phyloP scores from a whole-genome alignment of 1,284 basidiomycete genomes.

The Leccinum griseonigrum region DNA sequence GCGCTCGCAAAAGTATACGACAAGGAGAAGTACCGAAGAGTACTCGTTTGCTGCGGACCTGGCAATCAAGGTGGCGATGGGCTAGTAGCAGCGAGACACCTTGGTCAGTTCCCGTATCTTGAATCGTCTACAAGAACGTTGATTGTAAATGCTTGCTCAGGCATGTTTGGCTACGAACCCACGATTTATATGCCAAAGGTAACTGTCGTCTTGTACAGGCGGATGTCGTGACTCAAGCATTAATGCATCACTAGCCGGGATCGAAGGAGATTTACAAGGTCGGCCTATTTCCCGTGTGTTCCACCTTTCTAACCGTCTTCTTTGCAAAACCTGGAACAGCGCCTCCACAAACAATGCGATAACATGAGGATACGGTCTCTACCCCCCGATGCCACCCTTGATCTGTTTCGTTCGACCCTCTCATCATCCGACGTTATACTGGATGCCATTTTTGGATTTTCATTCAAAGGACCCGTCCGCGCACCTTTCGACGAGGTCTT shows the following conservation, averaged over 20 bases:
- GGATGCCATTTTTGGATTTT: conserved; percentile 98
- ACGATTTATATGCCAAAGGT: conserved; percentile 93
- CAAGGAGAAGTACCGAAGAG: conserved; percentile 61
- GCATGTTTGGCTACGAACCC: conserved; percentile 86
- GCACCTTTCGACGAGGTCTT: conserved; percentile 84
- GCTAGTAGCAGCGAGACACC: conserved; percentile 92
- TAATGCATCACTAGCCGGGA: conserved; percentile 54
- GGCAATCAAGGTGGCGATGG: conserved; percentile 99
- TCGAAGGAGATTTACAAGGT: conserved; percentile 89
- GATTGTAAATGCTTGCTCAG: conserved; percentile 36
- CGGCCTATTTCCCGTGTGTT: not conserved
- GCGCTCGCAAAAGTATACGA: conserved; percentile 78
- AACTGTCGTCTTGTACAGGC: conserved; percentile 10
- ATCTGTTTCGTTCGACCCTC: conserved; percentile 55
- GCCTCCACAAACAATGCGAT: conserved; percentile 82
- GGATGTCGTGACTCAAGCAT: conserved; percentile 1
- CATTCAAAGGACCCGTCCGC: conserved; percentile 87
- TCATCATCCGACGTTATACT: conserved; percentile 78
- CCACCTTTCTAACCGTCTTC: not conserved
- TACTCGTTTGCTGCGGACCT: conserved; percentile 94
- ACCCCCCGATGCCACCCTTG: conserved; percentile 46
- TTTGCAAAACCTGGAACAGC: conserved; percentile 36
- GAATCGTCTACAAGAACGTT: not conserved
- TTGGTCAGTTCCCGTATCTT: conserved; percentile 50
- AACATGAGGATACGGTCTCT: conserved; percentile 82